Evolutionary conservation across 176 grass and related monocot species (phyloP).

Genomic region (Pontederia paniculata): DNA sequence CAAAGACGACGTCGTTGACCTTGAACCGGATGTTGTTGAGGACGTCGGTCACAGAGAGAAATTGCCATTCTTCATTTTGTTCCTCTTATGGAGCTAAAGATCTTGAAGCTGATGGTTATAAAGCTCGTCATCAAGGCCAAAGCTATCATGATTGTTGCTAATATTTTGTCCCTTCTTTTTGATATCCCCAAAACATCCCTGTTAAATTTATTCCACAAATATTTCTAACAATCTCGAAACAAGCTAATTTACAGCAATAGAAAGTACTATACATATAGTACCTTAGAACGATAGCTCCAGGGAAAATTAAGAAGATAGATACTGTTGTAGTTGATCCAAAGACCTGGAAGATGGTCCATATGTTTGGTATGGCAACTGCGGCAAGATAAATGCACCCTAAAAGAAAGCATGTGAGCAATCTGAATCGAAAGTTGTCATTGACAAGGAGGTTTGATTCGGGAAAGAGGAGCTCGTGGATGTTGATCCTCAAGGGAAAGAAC

Average conservation of each 20-base stretch:
- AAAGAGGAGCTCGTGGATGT: constrained; percentile 79
- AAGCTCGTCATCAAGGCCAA: constrained; percentile 62
- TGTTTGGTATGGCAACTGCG: constrained; percentile 54
- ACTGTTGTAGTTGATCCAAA: constrained; percentile 59
- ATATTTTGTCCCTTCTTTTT: constrained; percentile 42
- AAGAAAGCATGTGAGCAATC: constrained; percentile 40
- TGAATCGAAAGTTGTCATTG: constrained; percentile 47
- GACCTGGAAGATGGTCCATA: constrained; percentile 86
- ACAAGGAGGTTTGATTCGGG: constrained; percentile 23
- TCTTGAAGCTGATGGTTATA: constrained; percentile 69
- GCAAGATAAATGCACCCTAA: constrained; percentile 43
- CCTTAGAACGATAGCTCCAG: constrained; percentile 67
- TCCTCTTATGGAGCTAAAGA: constrained; percentile 42
- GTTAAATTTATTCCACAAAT: neutral
- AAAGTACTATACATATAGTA: constrained; percentile 3
- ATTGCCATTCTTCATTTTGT: too few relatives aligned
- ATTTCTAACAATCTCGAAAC: too few relatives aligned
- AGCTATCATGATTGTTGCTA: constrained; percentile 61
- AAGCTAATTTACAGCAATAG: too few relatives aligned
- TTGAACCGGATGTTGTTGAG: too few relatives aligned
- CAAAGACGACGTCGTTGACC: too few relatives aligned
- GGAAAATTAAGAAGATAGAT: constrained; percentile 83
- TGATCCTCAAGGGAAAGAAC: constrained; percentile 71
- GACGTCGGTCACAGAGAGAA: too few relatives aligned
- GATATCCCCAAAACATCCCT: constrained; percentile 75